A percentile compares a stretch with the other conserved stretches of the same genome.
Evolutionary conservation across 2,329 filamentous ascomycete genomes (phyloP).

Genomic region (Colletotrichum liaoningense): DNA sequence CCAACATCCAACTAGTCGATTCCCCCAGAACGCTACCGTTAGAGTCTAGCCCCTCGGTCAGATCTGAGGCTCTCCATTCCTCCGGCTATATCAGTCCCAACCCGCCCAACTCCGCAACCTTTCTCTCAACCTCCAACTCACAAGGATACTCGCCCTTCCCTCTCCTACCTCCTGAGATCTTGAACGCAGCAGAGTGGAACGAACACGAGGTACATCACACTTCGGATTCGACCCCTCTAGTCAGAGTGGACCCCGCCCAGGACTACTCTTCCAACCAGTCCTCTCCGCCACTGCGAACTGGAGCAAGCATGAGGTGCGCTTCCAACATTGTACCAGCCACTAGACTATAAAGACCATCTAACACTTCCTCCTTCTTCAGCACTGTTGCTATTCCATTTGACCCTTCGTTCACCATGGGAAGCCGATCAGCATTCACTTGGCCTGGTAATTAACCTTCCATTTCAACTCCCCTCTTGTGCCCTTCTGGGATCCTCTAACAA

Average conservation of each 20-base stretch:
- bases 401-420: conserved; percentile 62
- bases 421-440: conserved; percentile 63
- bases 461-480: background rate
- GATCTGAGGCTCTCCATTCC: conserved; percentile 40
- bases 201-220: conserved; percentile 38
- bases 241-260: conserved; percentile 47
- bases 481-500: background rate
- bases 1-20: conserved; percentile 41
- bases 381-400: conserved; percentile 65
- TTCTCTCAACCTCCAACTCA: conserved; percentile 39
- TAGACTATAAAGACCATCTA: conserved; percentile 33
- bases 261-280: conserved; percentile 40
- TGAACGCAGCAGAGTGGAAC: conserved; percentile 47
- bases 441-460: conserved; percentile 50
- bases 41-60: conserved; percentile 39
- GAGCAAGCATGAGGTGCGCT: conserved; percentile 51
- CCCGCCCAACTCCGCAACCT: conserved; percentile 40
- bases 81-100: conserved; percentile 43
- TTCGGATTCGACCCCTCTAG: conserved; percentile 40
- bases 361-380: conserved; percentile 41
- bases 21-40: conserved; percentile 39
- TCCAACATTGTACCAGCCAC: conserved; percentile 33
- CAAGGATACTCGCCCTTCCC: conserved; percentile 43
- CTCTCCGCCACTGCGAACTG: conserved; percentile 36
- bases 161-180: conserved; percentile 40